These are phyloP conservation scores for Yarrowia deformans DNA, from an alignment of 805 yeast genomes.

Conservation along the genomic window DNA sequence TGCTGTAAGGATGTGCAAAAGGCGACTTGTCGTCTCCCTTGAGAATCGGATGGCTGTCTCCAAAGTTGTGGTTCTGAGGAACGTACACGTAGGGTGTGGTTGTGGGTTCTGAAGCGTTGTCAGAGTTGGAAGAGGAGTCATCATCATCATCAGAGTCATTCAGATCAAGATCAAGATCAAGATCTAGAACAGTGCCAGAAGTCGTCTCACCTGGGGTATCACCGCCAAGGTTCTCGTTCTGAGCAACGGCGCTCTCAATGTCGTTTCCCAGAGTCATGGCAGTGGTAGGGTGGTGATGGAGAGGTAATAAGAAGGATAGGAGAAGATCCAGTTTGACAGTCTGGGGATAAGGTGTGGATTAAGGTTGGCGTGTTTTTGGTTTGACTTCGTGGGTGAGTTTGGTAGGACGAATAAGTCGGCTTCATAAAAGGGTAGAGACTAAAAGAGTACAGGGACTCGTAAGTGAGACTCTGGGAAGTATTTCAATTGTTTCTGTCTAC, in stretches of 20 bases:
- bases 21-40: constrained; percentile 9
- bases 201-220: not conserved
- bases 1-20: constrained; percentile 1
- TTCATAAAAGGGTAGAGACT: too few species aligned
- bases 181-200: too few species aligned
- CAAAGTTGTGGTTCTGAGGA: constrained; percentile 22
- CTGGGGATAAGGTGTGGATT: constrained; percentile 1
- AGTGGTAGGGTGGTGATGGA: not conserved
- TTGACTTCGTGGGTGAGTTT: too few species aligned
- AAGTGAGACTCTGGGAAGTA: too few species aligned
- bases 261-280: constrained; percentile 7
- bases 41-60: not conserved
- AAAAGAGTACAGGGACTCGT: too few species aligned
- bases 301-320: not conserved
- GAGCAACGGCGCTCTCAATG: constrained; percentile 1
- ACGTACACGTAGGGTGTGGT: not conserved
- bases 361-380: not conserved
- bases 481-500: too few species aligned
- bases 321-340: not conserved
- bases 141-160: not conserved
- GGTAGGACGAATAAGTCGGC: too few species aligned
- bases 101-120: not conserved
- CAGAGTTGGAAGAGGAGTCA: not conserved
- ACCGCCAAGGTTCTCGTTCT: not conserved
- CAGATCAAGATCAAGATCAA: not conserved